Evolutionary conservation across 306 rosid genomes (phyloP).

Genomic region (Prunus dulcis): DNA sequence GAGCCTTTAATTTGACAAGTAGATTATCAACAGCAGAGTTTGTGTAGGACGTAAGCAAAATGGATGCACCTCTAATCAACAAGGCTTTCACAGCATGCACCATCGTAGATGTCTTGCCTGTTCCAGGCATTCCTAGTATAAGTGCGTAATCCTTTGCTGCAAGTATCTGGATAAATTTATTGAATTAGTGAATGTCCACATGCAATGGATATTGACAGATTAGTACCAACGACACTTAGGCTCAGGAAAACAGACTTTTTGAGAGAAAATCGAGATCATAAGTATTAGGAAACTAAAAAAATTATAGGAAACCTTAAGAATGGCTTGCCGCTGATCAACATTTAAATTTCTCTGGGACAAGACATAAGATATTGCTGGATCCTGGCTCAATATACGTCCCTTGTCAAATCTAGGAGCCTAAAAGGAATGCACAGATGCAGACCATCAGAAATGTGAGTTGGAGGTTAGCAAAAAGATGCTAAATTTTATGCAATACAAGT

Average conservation of each 20-base stretch:
- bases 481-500: not conserved
- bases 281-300: not conserved
- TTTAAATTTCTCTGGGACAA: conserved; percentile 79
- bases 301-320: conserved; percentile 65
- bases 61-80: conserved; percentile 82
- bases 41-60: conserved; percentile 92
- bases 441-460: conserved; percentile 18
- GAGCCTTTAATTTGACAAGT: conserved; percentile 80
- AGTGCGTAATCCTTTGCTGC: conserved; percentile 85
- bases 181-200: not conserved
- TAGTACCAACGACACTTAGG: not conserved
- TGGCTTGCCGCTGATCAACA: conserved; percentile 85
- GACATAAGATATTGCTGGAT: conserved; percentile 85
- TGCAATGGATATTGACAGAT: not conserved
- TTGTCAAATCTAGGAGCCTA: conserved; percentile 94
- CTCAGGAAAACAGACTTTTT: conserved; percentile 17
- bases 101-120: conserved; percentile 95
- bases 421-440: conserved; percentile 22
- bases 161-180: conserved; percentile 59
- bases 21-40: conserved; percentile 95
- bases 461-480: conserved; percentile 4
- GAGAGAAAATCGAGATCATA: not conserved
- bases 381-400: conserved; percentile 79
- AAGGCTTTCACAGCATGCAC: conserved; percentile 97
- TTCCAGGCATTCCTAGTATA: conserved; percentile 98